Evolutionary conservation across 2,329 filamentous ascomycete genomes (phyloP), one percentile per base, ranked within the genome.

Genomic region (Pseudogymnoascus sp.): DNA sequence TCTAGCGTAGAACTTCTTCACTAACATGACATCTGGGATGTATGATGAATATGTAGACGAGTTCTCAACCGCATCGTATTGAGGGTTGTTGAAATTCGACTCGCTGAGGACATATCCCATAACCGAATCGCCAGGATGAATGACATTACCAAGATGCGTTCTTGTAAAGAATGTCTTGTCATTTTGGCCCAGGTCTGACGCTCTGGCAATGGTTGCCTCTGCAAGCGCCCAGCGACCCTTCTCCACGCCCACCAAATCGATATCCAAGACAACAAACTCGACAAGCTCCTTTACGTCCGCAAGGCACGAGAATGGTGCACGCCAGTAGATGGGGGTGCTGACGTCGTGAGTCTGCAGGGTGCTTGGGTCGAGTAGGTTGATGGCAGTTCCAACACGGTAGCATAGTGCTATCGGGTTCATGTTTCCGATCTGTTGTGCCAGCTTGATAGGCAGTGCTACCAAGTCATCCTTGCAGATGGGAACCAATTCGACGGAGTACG

Each of bases 391-490:
- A 60, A 99, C 85, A 66, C 89, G 83, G 73, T 92, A 83, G 77
- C 94, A 97, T 35, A 99, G 78, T 1, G 87, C 83, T 35, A 99
- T 78, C 2, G 94, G 94, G 1, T 85, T 82, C 67, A 97, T 95
- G 73, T 96, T 96, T 64, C 94, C 92, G 58, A 88, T 78, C 60
- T 86, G 84, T 72, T 91, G 94, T 12, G 94, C 94, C 61, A 97
- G 78, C 66, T 90, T 91, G 64, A 96, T 85, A 0, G 94, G 94
- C 34, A 99, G 77, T 1, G 90, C 92, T n/a, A 99, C 90, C 26
- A 99, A 78, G 71, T 99, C 94, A 68, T 99, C 94, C 74, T 96
- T 96, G 79, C 94, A 97, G 57, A 99, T 91, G 1, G 94, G 94
- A 23, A 97, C 86, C 56, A 99, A 74, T 71, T 96, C 90, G 59